Base-by-base conservation (phyloP, 2,329 filamentous ascomycete species). In the Arthrobotrys sinensis region DNA sequence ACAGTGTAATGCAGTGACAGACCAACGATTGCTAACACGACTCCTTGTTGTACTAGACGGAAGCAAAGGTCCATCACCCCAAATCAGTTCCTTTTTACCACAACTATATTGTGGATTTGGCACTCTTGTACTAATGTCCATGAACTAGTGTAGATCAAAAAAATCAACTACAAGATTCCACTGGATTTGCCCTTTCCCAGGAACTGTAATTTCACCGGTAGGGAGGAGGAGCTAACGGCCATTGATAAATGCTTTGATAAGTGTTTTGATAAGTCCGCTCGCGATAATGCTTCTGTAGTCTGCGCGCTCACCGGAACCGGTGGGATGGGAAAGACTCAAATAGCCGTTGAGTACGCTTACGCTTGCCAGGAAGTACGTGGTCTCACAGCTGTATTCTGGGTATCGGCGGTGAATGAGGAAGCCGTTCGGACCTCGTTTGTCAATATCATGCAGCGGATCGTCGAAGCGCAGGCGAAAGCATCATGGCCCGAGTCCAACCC, bases 281-380 rank as follows among this genome's bases (percentile, higher is more conserved):
- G 40, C 8, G 46, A n/a, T 11, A 43, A 8, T 7, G 52, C 53
- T 16, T 19, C 67, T 2, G 24, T 24, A 4, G 6, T 71, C 19
- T 71, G 52, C 34, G 67, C 67, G 0, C 12, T 71, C 14, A 53
- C 46, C 12, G 67, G 67, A 0, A 62, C 53, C 11, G 66, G 66
- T 10, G 66, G 66, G 6, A 70, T 70, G 66, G 66, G 66, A 6
- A 70, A 71, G 19, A 71, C 67, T 1, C 67, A 71, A 28, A 53
- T 48, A 14, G 67, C 67, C 5, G 16, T 71, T 43, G 53, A 71
- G 36, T 71, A 71, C 14, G 67, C 67, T 1, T 71, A 71, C 12
- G 43, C 67, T 2, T 53, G 48, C 21, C 28, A 36, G 11, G 34
- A 63, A 16, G 36, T 1, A 0, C 24, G 12, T 1, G 4, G 34